Evolutionary conservation across 2,329 filamentous ascomycete genomes (phyloP), one percentile per base, ranked within the genome.

Genomic region (Camillea tinctor): DNA sequence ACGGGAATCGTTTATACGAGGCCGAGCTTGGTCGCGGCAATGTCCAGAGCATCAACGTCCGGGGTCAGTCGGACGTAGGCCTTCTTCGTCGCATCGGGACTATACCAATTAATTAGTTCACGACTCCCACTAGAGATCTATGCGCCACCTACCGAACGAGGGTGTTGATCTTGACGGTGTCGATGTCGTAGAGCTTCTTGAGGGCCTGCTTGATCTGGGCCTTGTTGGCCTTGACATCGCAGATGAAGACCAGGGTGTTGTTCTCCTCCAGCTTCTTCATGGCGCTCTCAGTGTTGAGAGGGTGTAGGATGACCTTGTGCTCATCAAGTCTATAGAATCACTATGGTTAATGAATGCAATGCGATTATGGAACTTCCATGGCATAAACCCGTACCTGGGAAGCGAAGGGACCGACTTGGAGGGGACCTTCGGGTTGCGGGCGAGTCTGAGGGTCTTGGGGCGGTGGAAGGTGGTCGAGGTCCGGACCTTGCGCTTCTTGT

Each of bases 231-330:
- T 96, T 96, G 80, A 94, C 84, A 73, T 97, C 91, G 76, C 96
- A 92, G 73, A 97, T 96, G 87, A 97, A 97, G 78, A 96, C 92
- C 56, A 99, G 88, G 71, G 95, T 99, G 88, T 99, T 99, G 89
- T 99, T 93, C 90, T 99, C 95, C 87, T 99, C 95, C 74, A 99
- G 97, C 91, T 97, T 97, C 92, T 99, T 99, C 94, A 99, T 98
- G 76, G 96, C 95, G 77, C 90, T 95, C 90, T 99, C 95, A 64
- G 95, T 99, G 90, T 99, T 99, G 77, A 99, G 88, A 71, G 95
- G 95, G 88, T 97, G 92, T 77, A 98, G 85, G 80, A 99, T 90
- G 79, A 98, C 86, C 89, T 96, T 97, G 88, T 93, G 91, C 84
- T 94, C 91, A 83, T 99, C 95, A 75, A 99, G 91, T 74, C 93